Percentiles rank a stretch among this genome's conserved stretches.
These are phyloP conservation scores for Vigna nakashimae DNA, from an alignment of 306 rosid species.

Conservation along the genomic window DNA sequence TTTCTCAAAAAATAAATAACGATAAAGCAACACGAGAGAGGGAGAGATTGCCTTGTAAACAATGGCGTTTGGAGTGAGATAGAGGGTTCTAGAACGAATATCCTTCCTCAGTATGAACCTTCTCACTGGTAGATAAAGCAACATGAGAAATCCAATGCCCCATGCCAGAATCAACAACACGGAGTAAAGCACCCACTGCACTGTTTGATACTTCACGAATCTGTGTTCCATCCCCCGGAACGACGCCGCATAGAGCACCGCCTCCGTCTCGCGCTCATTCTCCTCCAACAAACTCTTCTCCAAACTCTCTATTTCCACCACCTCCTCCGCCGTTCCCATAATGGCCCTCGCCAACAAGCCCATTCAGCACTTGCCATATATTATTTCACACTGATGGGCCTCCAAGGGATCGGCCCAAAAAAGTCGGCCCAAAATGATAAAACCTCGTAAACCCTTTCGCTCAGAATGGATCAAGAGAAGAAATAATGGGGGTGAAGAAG, in stretches of 20 bases:
- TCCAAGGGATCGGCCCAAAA: too few species aligned
- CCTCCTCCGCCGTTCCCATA: constrained; percentile 58
- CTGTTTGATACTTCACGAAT: constrained; percentile 70
- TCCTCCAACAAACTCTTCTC: constrained; percentile 62
- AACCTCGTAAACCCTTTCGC: background rate
- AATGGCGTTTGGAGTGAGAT: constrained; percentile 78
- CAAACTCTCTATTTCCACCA: constrained; percentile 67
- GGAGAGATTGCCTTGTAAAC: constrained; percentile 65
- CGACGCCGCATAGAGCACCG: constrained; percentile 71
- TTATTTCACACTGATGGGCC: background rate
- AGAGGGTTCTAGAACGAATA: constrained; percentile 73
- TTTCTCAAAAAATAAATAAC: background rate
- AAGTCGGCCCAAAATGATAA: background rate
- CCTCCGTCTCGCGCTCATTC: constrained; percentile 37
- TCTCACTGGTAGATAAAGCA: constrained; percentile 77
- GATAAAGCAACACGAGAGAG: background rate
- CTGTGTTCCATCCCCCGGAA: constrained; percentile 75
- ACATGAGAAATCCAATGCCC: constrained; percentile 88
- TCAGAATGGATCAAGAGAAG: background rate
- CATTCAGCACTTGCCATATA: background rate
- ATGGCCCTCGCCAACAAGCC: background rate
- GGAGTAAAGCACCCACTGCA: constrained; percentile 84
- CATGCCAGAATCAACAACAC: constrained; percentile 73
- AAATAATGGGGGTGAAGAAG: constrained; percentile 44
- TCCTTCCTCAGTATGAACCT: constrained; percentile 75